phyloP scores from a whole-genome alignment of 805 yeast genomes.

The Zygosaccharomyces rouxii region DNA sequence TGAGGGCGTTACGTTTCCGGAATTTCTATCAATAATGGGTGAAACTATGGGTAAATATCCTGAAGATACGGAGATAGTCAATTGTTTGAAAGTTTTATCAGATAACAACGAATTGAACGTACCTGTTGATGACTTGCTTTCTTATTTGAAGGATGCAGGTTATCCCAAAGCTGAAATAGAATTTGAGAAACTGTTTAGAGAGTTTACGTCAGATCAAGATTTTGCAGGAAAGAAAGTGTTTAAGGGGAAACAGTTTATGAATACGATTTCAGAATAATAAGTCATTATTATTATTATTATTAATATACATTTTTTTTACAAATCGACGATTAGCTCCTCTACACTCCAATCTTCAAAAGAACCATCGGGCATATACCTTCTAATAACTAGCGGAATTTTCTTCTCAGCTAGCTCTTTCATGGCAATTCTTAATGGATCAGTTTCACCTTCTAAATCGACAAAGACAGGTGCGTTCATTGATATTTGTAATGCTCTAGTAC shows the following conservation, averaged over 20 bases:
- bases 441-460: constrained; percentile 97
- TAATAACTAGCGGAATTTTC: constrained; percentile 89
- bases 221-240: constrained; percentile 57
- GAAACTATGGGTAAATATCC: constrained; percentile 48
- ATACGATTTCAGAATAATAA: constrained; percentile 38
- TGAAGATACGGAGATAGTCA: constrained; percentile 47
- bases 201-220: constrained; percentile 51
- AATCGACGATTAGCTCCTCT: constrained; percentile 91
- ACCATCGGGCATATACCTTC: constrained; percentile 96
- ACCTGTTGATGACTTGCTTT: constrained; percentile 45
- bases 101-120: constrained; percentile 40
- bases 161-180: constrained; percentile 37
- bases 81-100: constrained; percentile 54
- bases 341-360: constrained; percentile 98
- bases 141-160: constrained; percentile 46
- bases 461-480: constrained; percentile 98
- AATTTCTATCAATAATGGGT: constrained; percentile 61
- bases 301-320: constrained; percentile 30
- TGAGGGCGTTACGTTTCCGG: constrained; percentile 53
- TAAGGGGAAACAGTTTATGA: constrained; percentile 58
- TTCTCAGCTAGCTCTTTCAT: constrained; percentile 93
- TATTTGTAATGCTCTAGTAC: constrained; percentile 95
- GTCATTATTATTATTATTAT: not conserved
- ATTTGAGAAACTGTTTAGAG: constrained; percentile 48
- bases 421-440: constrained; percentile 97